These are phyloP conservation scores for Lecanicillium sp. DNA, from an alignment of 2,329 filamentous ascomycete species.

Conservation along the genomic window DNA sequence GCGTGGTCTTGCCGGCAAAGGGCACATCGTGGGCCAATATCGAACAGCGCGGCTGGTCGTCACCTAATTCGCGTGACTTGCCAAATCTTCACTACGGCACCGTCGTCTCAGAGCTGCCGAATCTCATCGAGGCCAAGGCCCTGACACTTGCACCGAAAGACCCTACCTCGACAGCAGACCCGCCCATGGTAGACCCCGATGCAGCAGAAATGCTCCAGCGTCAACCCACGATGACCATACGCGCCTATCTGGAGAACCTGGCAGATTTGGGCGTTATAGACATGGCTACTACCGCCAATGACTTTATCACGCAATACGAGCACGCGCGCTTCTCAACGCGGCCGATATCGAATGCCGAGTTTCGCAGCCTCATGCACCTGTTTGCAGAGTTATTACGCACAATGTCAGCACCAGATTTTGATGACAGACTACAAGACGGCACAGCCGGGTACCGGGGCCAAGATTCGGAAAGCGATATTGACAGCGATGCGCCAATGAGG, in stretches of 20 bases:
- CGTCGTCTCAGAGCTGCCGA: slow-evolving; percentile 76
- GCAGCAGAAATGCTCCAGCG: slow-evolving; percentile 66
- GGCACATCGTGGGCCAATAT: slow-evolving; percentile 69
- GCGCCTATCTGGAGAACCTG: slow-evolving; percentile 71
- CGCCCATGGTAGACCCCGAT: slow-evolving; percentile 51
- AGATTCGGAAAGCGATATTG: slow-evolving; percentile 32
- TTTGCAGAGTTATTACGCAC: slow-evolving; percentile 73
- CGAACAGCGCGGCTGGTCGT: slow-evolving; percentile 81
- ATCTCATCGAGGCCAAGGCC: slow-evolving; percentile 86
- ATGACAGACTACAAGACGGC: slow-evolving; percentile 34
- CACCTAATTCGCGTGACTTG: slow-evolving; percentile 65
- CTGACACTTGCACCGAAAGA: slow-evolving; percentile 68
- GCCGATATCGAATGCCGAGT: slow-evolving; percentile 60
- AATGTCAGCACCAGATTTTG: slow-evolving; percentile 58
- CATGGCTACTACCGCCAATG: slow-evolving; percentile 35
- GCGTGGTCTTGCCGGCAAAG: slow-evolving; percentile 41
- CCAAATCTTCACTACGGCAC: slow-evolving; percentile 75
- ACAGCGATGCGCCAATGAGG: slow-evolving; percentile 35
- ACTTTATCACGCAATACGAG: slow-evolving; percentile 74
- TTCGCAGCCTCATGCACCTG: slow-evolving; percentile 71
- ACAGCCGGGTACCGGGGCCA: slow-evolving; percentile 14
- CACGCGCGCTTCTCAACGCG: slow-evolving; percentile 70
- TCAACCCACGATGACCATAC: slow-evolving; percentile 61
- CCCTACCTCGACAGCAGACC: slow-evolving; percentile 27
- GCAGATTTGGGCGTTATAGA: slow-evolving; percentile 55